phyloP scores from a whole-genome alignment of 495 filamentous ascomycete genomes.

The Sordaria brevicollis region DNA sequence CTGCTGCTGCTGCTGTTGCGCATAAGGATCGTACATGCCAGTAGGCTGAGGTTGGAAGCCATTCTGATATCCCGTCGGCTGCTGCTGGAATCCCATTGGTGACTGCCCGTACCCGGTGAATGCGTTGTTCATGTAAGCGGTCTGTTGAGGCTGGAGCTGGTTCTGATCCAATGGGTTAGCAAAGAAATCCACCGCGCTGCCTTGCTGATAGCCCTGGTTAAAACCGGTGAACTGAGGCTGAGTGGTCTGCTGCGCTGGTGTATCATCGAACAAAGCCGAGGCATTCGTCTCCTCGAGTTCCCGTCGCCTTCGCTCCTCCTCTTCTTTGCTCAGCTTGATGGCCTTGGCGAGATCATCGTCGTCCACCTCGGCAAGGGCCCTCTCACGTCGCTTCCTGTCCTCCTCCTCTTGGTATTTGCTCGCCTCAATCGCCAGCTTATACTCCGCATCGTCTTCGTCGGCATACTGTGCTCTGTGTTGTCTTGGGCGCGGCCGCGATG shows the following conservation, averaged over 20 bases:
- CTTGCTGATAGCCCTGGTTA: conserved; percentile 96
- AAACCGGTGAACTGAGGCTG: conserved; percentile 74
- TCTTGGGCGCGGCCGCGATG: conserved; percentile 35
- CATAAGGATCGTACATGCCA: conserved; percentile 37
- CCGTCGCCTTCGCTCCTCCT: conserved; percentile 73
- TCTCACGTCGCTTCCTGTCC: conserved; percentile 67
- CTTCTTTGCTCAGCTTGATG: conserved; percentile 91
- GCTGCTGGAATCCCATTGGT: conserved; percentile 39
- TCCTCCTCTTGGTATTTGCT: conserved; percentile 95
- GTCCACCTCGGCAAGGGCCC: conserved; percentile 47
- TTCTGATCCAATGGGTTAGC: conserved; percentile 78
- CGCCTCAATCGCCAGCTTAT: conserved; percentile 85
- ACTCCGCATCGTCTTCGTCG: conserved; percentile 90
- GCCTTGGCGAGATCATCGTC: conserved; percentile 90
- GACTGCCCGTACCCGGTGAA: conserved; percentile 44
- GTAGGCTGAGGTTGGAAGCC: conserved; percentile 29
- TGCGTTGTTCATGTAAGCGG: conserved; percentile 77
- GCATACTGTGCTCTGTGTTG: conserved; percentile 20
- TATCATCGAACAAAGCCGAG: conserved; percentile 77
- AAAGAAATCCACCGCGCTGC: conserved; percentile 88
- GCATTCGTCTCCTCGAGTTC: conserved; percentile 89
- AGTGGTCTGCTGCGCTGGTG: conserved; percentile 42
- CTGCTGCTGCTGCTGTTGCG: conserved; percentile 40
- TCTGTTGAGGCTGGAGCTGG: conserved; percentile 61
- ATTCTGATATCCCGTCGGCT: conserved; percentile 57